Evolutionary conservation across 73 alveolate genomes (phyloP), one percentile per base, ranked within the genome.

Genomic region (Paramecium bursaria): DNA sequence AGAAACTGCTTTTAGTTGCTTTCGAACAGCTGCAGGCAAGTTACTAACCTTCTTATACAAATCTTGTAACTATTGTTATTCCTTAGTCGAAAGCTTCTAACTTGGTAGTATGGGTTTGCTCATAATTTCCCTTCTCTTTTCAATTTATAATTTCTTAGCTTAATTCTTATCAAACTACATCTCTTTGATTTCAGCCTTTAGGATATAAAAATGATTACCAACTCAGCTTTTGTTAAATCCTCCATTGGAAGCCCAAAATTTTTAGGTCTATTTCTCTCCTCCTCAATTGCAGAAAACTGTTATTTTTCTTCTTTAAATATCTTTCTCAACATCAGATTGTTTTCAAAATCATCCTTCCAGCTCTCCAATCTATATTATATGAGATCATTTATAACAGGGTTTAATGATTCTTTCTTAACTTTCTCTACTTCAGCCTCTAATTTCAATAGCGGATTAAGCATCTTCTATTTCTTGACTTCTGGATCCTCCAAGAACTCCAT

Each of bases 341-440:
- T 54, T 26, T 23, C 75, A 54, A 54, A 54, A 54, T 54, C 75
- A 54, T 54, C 75, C 47, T 54, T 54, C 75, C 75, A 54, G 13
- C 29, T 54, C 29, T 54, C 75, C 75, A n/a, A n/a, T n/a, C n/a
- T n/a, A n/a, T n/a, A n/a, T n/a, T n/a, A n/a, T n/a, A n/a, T n/a
- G n/a, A n/a, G n/a, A n/a, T n/a, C n/a, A n/a, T n/a, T n/a, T n/a
- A n/a, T n/a, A n/a, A n/a, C n/a, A n/a, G n/a, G n/a, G n/a, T n/a
- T n/a, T n/a, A n/a, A n/a, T n/a, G n/a, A n/a, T n/a, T n/a, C n/a
- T n/a, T 39, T 39, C 49, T 39, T 7, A 39, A 39, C 14, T 7
- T 39, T 11, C 5, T 39, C 11, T 11, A 11, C 82, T 13, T 67
- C 55, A 0, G 1, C 39, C 15, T 67, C 60, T 47, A 67, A 67